Percentiles rank a stretch among this genome's conserved stretches.
Conservation (phyloP, 306 rosid species). For the Dalbergia cultrata region DNA sequence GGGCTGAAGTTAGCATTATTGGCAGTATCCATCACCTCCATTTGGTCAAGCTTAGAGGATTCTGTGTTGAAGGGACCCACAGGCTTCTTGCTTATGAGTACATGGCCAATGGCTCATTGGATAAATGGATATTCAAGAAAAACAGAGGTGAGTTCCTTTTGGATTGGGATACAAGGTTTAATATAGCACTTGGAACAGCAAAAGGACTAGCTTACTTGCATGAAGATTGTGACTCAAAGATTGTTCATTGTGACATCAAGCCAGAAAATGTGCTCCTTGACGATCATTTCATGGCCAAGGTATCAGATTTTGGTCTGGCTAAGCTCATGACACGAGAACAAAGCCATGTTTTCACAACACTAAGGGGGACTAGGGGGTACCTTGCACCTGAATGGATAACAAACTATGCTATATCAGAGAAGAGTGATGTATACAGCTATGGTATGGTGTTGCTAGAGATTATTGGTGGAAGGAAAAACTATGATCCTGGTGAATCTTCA, state of each 20-base stretch:
- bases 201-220: conserved; percentile 92
- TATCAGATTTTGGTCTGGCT: conserved; percentile 91
- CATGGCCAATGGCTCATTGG: conserved; percentile 89
- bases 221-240: conserved; percentile 90
- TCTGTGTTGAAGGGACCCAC: conserved; percentile 86
- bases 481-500: conserved; percentile 63
- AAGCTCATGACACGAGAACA: conserved; percentile 90
- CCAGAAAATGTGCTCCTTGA: conserved; percentile 96
- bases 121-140: conserved; percentile 83
- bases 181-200: conserved; percentile 89
- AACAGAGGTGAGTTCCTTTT: conserved; percentile 59
- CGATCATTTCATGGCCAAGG: conserved; percentile 75
- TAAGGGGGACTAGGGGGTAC: conserved; percentile 90
- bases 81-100: conserved; percentile 87
- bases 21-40: conserved; percentile 95
- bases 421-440: conserved; percentile 89
- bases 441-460: conserved; percentile 92
- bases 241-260: conserved; percentile 91
- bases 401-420: conserved; percentile 93
- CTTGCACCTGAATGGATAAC: conserved; percentile 98
- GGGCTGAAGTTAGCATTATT: conserved; percentile 95
- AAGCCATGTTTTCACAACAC: conserved; percentile 90
- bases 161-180: conserved; percentile 85
- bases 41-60: conserved; percentile 81
- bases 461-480: conserved; percentile 88